Conservation (phyloP, 1,284 basidiomycete species). For the Fomitopsis pinicola region DNA sequence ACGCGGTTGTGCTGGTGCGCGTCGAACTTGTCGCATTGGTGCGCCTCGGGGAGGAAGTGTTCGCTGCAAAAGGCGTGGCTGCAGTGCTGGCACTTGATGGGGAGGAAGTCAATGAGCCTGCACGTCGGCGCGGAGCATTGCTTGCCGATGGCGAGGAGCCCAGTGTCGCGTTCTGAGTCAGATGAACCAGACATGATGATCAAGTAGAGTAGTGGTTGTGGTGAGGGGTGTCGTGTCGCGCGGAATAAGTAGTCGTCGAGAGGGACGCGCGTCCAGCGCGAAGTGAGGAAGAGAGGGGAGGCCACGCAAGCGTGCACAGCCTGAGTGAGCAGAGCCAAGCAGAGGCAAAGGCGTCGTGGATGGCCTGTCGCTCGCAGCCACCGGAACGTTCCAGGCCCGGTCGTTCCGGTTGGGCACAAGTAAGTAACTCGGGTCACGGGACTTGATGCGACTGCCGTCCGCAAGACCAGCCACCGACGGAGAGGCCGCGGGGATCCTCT, state of each 20-base stretch:
- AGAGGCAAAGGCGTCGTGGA: background rate
- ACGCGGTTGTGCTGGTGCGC: constrained; percentile 64
- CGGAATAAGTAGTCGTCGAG: constrained; percentile 5
- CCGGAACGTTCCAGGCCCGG: constrained; percentile 7
- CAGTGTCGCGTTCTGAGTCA: constrained; percentile 39
- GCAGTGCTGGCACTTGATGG: constrained; percentile 78
- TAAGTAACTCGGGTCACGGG: background rate
- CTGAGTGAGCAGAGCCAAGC: background rate
- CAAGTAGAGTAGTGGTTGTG: background rate
- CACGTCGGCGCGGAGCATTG: constrained; percentile 65
- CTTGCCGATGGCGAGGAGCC: constrained; percentile 62
- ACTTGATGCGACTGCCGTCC: background rate
- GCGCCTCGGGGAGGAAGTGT: constrained; percentile 63
- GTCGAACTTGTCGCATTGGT: constrained; percentile 67
- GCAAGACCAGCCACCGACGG: background rate
- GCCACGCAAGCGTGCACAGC: constrained; percentile 4
- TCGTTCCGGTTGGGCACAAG: background rate
- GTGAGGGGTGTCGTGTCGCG: background rate
- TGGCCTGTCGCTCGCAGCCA: constrained; percentile 2
- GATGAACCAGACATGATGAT: constrained; percentile 25
- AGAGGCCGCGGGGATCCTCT: background rate
- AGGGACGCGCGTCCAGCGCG: constrained; percentile 23
- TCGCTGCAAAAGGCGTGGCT: constrained; percentile 63
- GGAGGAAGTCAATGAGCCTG: constrained; percentile 73
- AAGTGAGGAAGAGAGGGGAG: constrained; percentile 5